Percentiles rank a stretch among this genome's conserved stretches.
These are phyloP conservation scores for Catharanthus roseus DNA, from an alignment of 257 asterid species.

Conservation along the genomic window DNA sequence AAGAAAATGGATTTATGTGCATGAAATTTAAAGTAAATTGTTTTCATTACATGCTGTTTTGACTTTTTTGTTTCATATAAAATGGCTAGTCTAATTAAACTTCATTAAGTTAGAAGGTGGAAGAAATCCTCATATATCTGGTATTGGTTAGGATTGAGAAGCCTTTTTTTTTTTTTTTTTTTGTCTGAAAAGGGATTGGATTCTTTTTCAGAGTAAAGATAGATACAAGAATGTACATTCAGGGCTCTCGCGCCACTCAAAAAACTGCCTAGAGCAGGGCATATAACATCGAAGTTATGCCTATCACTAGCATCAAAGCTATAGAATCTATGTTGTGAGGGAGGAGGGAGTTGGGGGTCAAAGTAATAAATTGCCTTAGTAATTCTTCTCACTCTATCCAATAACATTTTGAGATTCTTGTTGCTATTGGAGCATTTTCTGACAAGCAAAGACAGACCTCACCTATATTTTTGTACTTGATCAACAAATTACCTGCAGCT, in stretches of 20 bases:
- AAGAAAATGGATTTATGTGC: not conserved
- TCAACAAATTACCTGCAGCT: conserved; percentile 60
- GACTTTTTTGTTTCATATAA: not conserved
- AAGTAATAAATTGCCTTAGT: too few relatives aligned
- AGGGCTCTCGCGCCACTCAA: too few relatives aligned
- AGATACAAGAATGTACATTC: too few relatives aligned
- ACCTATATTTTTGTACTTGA: conserved; percentile 6
- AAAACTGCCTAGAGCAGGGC: too few relatives aligned
- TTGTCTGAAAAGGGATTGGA: too few relatives aligned
- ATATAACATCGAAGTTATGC: too few relatives aligned
- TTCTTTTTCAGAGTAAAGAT: too few relatives aligned
- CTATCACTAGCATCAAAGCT: too few relatives aligned
- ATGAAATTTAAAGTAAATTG: not conserved
- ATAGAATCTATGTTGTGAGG: too few relatives aligned
- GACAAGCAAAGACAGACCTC: not conserved
- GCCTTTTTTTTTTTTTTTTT: not conserved
- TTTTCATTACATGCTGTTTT: not conserved
- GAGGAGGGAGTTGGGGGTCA: too few relatives aligned
- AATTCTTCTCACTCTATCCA: not conserved
- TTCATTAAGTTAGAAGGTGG: not conserved
- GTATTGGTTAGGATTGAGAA: not conserved
- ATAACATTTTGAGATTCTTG: not conserved
- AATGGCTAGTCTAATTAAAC: not conserved
- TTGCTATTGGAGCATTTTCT: not conserved
- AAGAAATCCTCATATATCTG: not conserved